Base-by-base conservation (phyloP, 805 yeast genomes). In the Yarrowia sp. region DNA sequence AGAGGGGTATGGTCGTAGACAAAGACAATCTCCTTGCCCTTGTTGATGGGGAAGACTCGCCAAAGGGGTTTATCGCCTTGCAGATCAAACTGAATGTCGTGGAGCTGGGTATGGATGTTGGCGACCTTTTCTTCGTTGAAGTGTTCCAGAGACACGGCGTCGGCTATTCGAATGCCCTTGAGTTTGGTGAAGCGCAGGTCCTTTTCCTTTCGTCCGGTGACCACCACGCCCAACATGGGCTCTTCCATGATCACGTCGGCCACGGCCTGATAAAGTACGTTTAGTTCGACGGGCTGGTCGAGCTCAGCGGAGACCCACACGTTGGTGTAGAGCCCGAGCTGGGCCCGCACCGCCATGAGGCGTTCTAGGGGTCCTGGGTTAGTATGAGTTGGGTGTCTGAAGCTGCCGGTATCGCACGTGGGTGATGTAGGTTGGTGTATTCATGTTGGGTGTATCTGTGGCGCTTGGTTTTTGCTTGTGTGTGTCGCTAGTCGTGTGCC, bases 1-100 rank as follows among this genome's bases (percentile, higher is more conserved):
- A 60, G 67, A 6, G 64, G 43, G 1, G 69, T 50, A 42, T 71
- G 73, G 43, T 71, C 71, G 62, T 67, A 71, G 31, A 57, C 68
- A 61, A 68, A 71, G 33, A 66, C 66, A 7, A 67, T 44, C n/a
- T 41, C 51, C 32, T 53, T 39, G 17, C 60, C 39, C 32, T 53
- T 53, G 13, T 61, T 65, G 13, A 67, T 10, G 13, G 69, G 65
- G 28, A 60, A 55, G 18, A 70, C 50, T n/a, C 71, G 60, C 72
- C 72, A 70, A 8, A 66, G 61, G 1, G 71, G 71, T 15, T 55
- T 55, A 13, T 39, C 48, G 39, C 48, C 45, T 28, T 55, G 45
- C 14, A 55, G 62, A 55, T 42, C 48, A 42, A 55, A 55, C 39
- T 55, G 45, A 32, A 41, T 32, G 48, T 55, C 62, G 39, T 55